Evolutionary conservation across 768 basidiomycete genomes (phyloP), one percentile per base, ranked within the genome.

Genomic region (Suillus variegatus): DNA sequence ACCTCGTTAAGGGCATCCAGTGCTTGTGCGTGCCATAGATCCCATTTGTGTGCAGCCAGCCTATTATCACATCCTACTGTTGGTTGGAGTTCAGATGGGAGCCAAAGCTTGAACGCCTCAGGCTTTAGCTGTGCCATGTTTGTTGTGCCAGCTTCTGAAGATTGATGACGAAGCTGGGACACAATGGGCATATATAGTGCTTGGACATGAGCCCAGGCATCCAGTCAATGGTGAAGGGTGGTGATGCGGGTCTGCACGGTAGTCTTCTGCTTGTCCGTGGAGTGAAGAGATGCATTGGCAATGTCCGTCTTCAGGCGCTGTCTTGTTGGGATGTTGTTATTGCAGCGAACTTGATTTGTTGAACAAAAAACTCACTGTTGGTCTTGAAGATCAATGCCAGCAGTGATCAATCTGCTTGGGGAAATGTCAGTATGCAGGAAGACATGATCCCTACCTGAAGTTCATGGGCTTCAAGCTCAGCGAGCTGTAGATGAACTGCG

Each of bases 1-100:
- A 49, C 12, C 14, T 49, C 2, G 3, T 22, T 49, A 12, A 71
- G 64, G 2, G 69, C 47, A 36, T 68, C 63, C 25, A 64, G 47
- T 28, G 66, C 70, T 36, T 70, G 67, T 14, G 69, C 69, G 22
- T 64, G 36, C 2, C 63, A 61, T 16, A 71, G 63, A 9, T 47
- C 22, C 43, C 47, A 52, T 56, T 67, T 49, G 5, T 22, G 22
- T 25, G 4, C 13, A 22, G 47, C 10, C 10, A 49, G 13, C 22
- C 22, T 49, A 4, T 49, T 2, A 4, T 49, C 12, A 4, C 22
- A 49, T 13, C 1, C 4, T 4, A 22, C 12, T 25, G 12, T 49
- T 12, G 22, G 47, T 22, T 49, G 12, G 12, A 49, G 13, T 2
- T 49, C n/a, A 0, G 6, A 49, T 22, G 47, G 47, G 5, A 49